These are phyloP conservation scores for Moesziomyces sp. DNA, from an alignment of 1,284 basidiomycete genomes.

Conservation along the genomic window DNA sequence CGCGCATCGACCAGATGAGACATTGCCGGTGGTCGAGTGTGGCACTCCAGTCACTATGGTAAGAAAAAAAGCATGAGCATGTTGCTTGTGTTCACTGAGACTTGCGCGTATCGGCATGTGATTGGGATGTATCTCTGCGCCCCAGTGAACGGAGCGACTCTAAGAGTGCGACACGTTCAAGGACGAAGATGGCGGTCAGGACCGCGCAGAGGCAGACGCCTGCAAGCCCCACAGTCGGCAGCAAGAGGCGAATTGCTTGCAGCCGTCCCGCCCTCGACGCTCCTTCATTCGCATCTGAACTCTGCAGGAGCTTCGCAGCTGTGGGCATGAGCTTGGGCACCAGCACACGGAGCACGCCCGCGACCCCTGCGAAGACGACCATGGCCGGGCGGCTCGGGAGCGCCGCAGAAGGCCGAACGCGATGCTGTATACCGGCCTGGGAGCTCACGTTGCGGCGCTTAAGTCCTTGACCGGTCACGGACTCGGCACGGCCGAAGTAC, in stretches of 20 bases:
- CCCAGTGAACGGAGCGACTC: constrained; percentile 8
- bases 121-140: neutral
- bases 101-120: constrained; percentile 5
- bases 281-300: neutral
- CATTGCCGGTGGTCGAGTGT: no score
- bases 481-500: constrained; percentile 17
- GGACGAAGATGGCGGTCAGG: constrained; percentile 3
- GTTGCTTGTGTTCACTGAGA: neutral
- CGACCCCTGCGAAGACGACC: constrained; percentile 6
- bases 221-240: constrained; percentile 16
- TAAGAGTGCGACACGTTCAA: constrained; percentile 11
- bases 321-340: constrained; percentile 20
- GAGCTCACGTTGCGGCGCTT: neutral
- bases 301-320: constrained; percentile 1
- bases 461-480: neutral
- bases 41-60: no score
- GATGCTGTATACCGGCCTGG: neutral
- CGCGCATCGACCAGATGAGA: no score
- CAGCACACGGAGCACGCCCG: constrained; percentile 1
- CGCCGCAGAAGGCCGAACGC: constrained; percentile 8
- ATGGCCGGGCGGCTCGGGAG: constrained; percentile 11
- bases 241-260: constrained; percentile 19
- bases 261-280: constrained; percentile 2
- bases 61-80: no score
- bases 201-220: constrained; percentile 7